A percentile compares a stretch with the other conserved stretches of the same genome.
These are phyloP conservation scores for Pezicula rhizophila DNA, from an alignment of 2,329 filamentous ascomycete species.

Conservation along the genomic window DNA sequence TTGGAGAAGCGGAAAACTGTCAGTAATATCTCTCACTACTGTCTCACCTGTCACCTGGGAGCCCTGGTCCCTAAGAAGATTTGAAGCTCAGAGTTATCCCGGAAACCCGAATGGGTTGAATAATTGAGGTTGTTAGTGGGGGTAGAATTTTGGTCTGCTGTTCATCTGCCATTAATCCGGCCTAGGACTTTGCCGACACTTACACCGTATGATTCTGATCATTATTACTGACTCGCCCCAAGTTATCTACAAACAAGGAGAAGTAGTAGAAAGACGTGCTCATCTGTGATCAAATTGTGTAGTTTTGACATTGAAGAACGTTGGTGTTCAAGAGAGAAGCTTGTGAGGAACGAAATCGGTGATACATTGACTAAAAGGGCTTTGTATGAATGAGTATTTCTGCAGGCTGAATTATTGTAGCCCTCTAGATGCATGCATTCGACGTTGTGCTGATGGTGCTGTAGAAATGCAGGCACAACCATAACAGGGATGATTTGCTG, in stretches of 20 bases:
- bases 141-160: neutral
- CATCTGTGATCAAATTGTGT: no score
- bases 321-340: no score
- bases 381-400: constrained; percentile 1
- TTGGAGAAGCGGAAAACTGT: no score
- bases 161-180: neutral
- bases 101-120: neutral
- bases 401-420: neutral
- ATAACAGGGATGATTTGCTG: no score
- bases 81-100: neutral
- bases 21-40: no score
- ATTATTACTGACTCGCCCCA: no score
- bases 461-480: neutral
- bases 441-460: neutral
- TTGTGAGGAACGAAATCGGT: neutral
- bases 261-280: no score
- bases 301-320: no score
- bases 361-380: constrained; percentile 2
- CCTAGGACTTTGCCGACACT: neutral
- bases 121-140: neutral
- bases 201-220: neutral
- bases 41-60: no score
- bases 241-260: no score
- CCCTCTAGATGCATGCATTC: neutral
- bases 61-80: no score